Base-by-base conservation (phyloP, 371 early-diverging fungal genomes). In the Mortierella sp. region DNA sequence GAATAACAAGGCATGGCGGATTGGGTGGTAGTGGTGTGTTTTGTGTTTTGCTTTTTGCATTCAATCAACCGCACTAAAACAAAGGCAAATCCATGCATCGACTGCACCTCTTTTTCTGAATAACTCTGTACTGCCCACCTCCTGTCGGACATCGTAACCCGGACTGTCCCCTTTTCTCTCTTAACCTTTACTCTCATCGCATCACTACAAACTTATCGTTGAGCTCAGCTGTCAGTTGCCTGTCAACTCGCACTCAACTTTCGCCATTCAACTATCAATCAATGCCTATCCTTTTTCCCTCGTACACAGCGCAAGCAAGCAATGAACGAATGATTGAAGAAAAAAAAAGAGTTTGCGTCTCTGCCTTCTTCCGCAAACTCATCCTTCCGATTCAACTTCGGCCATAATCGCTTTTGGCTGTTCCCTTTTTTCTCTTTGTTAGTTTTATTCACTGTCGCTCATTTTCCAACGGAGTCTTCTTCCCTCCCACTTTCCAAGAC, bases 121-220 rank as follows among this genome's bases (percentile, higher is more conserved):
- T 16, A 29, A 60, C 27, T 14, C 16, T 16, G 60, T 14, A 14
- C 32, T 16, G 58, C 29, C 32, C 60, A 58, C 60, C 60, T 60
- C 51, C 21, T n/a, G 60, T 60, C 60, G 60, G 60, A 60, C 60
- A 60, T 60, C 32, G 60, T 60, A 60, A 60, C 60, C 60, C 60
- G 60, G 32, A 4, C 60, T 60, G 32, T 60, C 38, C 65, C 65
- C 65, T 38, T 65, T 24, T 18, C 27, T 21, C 35, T 21, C 60
- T 32, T 4, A 0, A 2, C 32, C 32, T 2, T 60, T 16, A 60
- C 16, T n/a, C 24, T 55, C 56, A 7, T 55, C 56, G n/a, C 51
- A 55, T 55, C 51, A 6, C 21, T 24, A 51, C n/a, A 2, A 21
- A 55, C n/a, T 55, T 24, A 55, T 32, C 32, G 32, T 35, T 32